These are phyloP conservation scores for Quercus phellos DNA, from an alignment of 331 rosid species.

Conservation along the genomic window DNA sequence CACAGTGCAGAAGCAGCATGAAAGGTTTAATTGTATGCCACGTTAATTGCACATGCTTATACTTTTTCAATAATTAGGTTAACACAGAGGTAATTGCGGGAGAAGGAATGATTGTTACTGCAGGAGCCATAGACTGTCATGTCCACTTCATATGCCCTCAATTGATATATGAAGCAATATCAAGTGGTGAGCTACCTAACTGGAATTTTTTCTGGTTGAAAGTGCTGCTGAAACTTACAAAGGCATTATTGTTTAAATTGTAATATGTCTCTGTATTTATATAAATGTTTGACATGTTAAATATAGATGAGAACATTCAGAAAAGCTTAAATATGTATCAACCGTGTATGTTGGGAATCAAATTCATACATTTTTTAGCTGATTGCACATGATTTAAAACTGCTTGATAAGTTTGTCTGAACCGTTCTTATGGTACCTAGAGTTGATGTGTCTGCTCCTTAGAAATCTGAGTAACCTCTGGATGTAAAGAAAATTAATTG, in stretches of 20 bases:
- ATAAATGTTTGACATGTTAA: not conserved
- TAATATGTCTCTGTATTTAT: not conserved
- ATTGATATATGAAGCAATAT: constrained; percentile 67
- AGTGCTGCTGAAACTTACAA: not conserved
- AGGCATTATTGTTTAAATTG: not conserved
- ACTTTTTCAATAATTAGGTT: constrained; percentile 41
- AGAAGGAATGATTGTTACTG: constrained; percentile 80
- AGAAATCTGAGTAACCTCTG: not conserved
- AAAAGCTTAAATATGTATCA: not conserved
- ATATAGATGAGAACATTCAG: not conserved
- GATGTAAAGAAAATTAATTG: not conserved
- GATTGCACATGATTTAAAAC: not conserved
- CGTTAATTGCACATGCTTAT: constrained; percentile 11
- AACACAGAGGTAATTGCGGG: constrained; percentile 88
- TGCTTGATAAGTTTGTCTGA: not conserved
- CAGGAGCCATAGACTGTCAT: constrained; percentile 92
- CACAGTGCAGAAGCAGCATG: not conserved
- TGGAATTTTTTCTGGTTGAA: constrained; percentile 1
- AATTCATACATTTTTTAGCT: not conserved
- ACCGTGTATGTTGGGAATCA: not conserved
- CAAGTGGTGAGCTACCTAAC: constrained; percentile 62
- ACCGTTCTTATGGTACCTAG: not conserved
- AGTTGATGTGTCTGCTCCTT: not conserved
- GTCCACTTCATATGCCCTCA: constrained; percentile 96
- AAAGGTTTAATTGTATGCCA: not conserved